Evolutionary conservation across 1,284 basidiomycete species (phyloP).

Genomic region (Acaromyces ingoldii): DNA sequence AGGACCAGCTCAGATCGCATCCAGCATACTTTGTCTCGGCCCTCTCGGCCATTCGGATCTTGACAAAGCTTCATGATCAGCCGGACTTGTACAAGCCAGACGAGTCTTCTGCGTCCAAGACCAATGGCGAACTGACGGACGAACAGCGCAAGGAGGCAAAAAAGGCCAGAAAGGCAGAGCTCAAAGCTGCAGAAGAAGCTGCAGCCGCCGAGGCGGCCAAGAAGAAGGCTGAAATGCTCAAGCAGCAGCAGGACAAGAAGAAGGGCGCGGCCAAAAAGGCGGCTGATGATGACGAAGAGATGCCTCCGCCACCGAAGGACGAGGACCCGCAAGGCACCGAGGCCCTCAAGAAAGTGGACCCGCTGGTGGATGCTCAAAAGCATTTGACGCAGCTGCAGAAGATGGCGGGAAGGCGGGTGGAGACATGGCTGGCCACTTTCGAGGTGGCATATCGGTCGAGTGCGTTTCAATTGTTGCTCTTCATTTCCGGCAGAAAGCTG

Average conservation of each 20-base stretch:
- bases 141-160: constrained; percentile 69
- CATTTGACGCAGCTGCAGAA: constrained; percentile 66
- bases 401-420: constrained; percentile 56
- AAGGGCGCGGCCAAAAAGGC: not conserved
- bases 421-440: constrained; percentile 71
- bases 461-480: constrained; percentile 56
- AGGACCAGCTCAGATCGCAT: constrained; percentile 71
- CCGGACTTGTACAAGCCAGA: constrained; percentile 26
- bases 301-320: constrained; percentile 13
- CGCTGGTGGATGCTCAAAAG: constrained; percentile 71
- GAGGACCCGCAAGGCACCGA: constrained; percentile 38
- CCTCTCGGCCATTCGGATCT: constrained; percentile 58
- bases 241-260: not conserved
- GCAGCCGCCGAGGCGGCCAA: constrained; percentile 53
- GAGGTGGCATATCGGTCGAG: constrained; percentile 75
- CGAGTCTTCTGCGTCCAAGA: constrained; percentile 42
- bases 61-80: constrained; percentile 25
- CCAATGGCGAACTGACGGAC: constrained; percentile 38
- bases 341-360: constrained; percentile 41
- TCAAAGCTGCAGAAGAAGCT: constrained; percentile 63
- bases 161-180: constrained; percentile 79
- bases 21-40: constrained; percentile 72
- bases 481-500: not conserved
- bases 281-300: constrained; percentile 7
- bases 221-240: constrained; percentile 54